phyloP scores from a whole-genome alignment of 1,284 basidiomycete species.

The Microbotryum lychnidis-dioicae region DNA sequence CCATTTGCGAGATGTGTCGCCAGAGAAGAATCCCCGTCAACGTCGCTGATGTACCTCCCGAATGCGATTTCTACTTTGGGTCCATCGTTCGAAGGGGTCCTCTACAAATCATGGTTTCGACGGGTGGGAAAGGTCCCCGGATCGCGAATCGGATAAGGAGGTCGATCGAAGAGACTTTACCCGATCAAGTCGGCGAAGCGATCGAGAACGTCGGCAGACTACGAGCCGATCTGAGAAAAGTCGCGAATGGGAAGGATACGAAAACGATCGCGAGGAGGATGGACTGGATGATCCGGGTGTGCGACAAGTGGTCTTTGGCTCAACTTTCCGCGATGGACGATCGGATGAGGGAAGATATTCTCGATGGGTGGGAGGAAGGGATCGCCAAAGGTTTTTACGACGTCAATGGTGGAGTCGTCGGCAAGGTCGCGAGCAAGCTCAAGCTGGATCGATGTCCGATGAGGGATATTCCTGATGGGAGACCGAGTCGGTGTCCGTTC shows the following conservation, averaged over 20 bases:
- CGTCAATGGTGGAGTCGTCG: slow-evolving; percentile 6
- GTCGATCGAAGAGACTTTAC: slow-evolving; percentile 60
- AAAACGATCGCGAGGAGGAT: slow-evolving; percentile 66
- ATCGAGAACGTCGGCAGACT: slow-evolving; percentile 72
- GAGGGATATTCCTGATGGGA: slow-evolving; percentile 17
- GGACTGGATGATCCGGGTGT: slow-evolving; percentile 90
- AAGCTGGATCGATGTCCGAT: slow-evolving; percentile 21
- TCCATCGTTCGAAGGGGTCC: slow-evolving; percentile 84
- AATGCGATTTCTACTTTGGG: slow-evolving; percentile 98
- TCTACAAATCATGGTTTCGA: slow-evolving; percentile 91
- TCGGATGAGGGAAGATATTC: slow-evolving; percentile 37
- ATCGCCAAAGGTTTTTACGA: slow-evolving; percentile 35
- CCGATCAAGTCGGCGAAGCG: slow-evolving; percentile 64
- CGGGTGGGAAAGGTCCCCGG: slow-evolving; percentile 86
- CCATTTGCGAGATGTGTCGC: slow-evolving; percentile 65
- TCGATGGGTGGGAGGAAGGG: slow-evolving; percentile 39
- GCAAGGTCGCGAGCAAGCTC: neutral
- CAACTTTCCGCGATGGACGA: slow-evolving; percentile 63
- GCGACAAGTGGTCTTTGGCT: slow-evolving; percentile 73
- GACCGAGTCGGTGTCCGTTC: slow-evolving; percentile 22
- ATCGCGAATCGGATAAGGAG: slow-evolving; percentile 75
- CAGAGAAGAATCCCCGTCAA: slow-evolving; percentile 74
- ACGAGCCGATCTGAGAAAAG: slow-evolving; percentile 57
- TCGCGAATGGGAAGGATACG: slow-evolving; percentile 65
- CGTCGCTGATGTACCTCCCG: slow-evolving; percentile 87